Percentiles rank a stretch among this genome's conserved stretches.
Evolutionary conservation across 768 basidiomycete species (phyloP).

Genomic region (Amyloporia xantha): DNA sequence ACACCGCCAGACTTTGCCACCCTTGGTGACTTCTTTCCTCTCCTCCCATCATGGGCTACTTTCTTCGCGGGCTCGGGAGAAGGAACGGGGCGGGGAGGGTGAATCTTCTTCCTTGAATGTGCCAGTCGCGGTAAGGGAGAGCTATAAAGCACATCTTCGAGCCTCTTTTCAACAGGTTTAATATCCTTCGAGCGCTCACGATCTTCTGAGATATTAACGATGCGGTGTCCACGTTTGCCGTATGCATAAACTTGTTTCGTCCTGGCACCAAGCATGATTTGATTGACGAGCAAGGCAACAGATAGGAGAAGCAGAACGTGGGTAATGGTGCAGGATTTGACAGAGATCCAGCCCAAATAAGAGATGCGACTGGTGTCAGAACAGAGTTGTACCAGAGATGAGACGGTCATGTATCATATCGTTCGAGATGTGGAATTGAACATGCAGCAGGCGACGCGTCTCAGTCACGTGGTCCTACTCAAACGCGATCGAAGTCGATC

Average conservation of each 20-base stretch:
- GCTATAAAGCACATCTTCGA: background rate
- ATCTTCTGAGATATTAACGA: slow-evolving; percentile 22
- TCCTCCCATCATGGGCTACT: background rate
- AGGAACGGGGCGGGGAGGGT: slow-evolving; percentile 1
- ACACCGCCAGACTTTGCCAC: slow-evolving; percentile 8
- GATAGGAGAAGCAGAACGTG: no score
- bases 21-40: slow-evolving; percentile 11
- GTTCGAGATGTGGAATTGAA: no score
- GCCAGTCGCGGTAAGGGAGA: background rate
- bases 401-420: no score
- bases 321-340: no score
- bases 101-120: background rate
- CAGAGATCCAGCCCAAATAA: no score
- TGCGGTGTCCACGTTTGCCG: slow-evolving; percentile 25
- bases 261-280: slow-evolving; percentile 21
- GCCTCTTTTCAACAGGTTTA: background rate
- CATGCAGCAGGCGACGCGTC: no score
- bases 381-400: no score
- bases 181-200: background rate
- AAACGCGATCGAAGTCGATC: background rate
- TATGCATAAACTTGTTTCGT: slow-evolving; percentile 29
- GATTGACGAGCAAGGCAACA: no score
- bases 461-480: background rate
- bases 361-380: no score
- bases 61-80: slow-evolving; percentile 4